Evolutionary conservation across 176 grass and related monocot species (phyloP), one percentile per base, ranked within the genome.

Genomic region (Avena sativa): DNA sequence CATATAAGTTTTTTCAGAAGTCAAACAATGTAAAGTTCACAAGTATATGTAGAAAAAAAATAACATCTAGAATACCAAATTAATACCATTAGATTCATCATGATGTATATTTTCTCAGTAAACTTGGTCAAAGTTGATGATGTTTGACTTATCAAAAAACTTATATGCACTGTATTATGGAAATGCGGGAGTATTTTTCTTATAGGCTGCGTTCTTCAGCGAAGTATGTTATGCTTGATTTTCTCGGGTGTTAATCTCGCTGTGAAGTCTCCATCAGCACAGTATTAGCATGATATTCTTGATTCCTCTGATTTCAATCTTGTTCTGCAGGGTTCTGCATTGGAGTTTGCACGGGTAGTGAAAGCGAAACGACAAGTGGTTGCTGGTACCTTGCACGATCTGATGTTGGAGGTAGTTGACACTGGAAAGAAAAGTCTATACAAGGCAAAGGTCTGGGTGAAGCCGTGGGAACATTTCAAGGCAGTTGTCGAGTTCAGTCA

Each of bases 401-500:
- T 98, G 79, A 86, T 89, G 17, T 12, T 95, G 69, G 96, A 95
- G 90, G 96, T 81, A 74, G 86, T 92, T 72, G 96, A 98, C 30
- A 87, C 81, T 36, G 96, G 96, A 50, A 93, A 94, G 73, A 98
- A 95, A 89, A 92, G 72, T 64, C 38, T 98, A 49, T 98, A 93
- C 66, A 94, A 81, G 26, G 96, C 96, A 43, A 98, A 98, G 84
- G 96, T 98, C 16, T 98, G 91, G 96, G 96, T 95, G 74, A 98
- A 98, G 70, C 96, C 90, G 7, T 98, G 96, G 93, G 81, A 92
- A 63, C 81, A 95, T 84, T 95, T 92, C 84, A 98, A 95, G 84
- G 87, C 86, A 46, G 93, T 98, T 69, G 86, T 95, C 4, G 96
- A 95, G 81, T 98, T 98, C 36, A 76, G 76, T 53, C 88, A 79